Evolutionary conservation across 1,139 yeast species (phyloP).

Genomic region (Suhomyces yuchorum): DNA sequence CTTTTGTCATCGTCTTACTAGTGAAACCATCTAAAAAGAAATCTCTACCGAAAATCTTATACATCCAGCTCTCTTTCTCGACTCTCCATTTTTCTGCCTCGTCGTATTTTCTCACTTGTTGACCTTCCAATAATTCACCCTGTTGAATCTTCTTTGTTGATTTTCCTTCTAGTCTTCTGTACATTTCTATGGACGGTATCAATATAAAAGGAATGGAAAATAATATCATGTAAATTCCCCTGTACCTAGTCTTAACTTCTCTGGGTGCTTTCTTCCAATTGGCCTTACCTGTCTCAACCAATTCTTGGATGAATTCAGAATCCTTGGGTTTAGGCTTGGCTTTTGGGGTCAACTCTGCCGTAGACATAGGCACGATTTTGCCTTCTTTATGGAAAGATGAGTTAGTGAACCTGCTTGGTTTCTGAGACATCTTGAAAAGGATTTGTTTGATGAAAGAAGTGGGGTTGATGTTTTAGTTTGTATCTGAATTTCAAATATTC

Average conservation of each 20-base stretch:
- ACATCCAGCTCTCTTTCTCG: conserved; percentile 42
- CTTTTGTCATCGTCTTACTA: conserved; percentile 39
- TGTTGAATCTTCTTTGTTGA: conserved; percentile 45
- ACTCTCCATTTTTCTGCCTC: conserved; percentile 46
- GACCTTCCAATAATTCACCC: conserved; percentile 43
- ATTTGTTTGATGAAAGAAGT: neutral
- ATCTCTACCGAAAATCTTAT: conserved; percentile 45
- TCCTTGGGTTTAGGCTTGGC: conserved; percentile 24
- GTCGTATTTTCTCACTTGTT: conserved; percentile 36
- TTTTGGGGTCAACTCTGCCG: conserved; percentile 13
- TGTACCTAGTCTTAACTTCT: conserved; percentile 41
- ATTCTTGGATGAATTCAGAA: conserved; percentile 38
- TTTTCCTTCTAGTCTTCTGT: conserved; percentile 43
- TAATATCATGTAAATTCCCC: conserved; percentile 43
- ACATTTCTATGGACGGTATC: conserved; percentile 40
- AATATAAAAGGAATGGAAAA: conserved; percentile 43
- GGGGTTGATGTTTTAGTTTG: neutral
- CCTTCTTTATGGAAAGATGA: conserved; percentile 40
- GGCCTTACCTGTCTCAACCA: conserved; percentile 44
- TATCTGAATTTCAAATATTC: too few relatives aligned
- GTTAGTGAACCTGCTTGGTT: conserved; percentile 23
- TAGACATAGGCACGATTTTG: conserved; percentile 17
- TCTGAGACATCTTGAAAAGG: conserved; percentile 5
- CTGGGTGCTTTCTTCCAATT: conserved; percentile 51
- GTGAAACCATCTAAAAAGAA: conserved; percentile 51